Percentiles rank a stretch among this genome's conserved stretches.
Conservation (phyloP, 345 rosid species). For the Litchi chinensis region DNA sequence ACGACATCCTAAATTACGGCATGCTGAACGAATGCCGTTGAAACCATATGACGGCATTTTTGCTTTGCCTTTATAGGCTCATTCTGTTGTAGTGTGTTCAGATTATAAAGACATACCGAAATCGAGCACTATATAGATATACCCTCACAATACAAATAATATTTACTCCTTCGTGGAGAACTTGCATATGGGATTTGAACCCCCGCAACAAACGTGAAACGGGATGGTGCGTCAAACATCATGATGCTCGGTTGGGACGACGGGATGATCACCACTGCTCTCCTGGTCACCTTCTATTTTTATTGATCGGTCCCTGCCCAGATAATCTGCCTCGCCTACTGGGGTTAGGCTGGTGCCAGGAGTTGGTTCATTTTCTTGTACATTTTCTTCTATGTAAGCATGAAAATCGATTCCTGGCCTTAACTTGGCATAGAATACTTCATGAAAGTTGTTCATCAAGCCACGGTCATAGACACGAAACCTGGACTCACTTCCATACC, state of each 20-base stretch:
- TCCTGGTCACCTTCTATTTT: conserved; percentile 53
- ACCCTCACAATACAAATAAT: too few relatives aligned
- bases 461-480: conserved; percentile 37
- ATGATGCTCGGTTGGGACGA: conserved; percentile 46
- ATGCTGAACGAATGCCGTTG: too few relatives aligned
- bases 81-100: too few relatives aligned
- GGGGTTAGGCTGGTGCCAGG: too few relatives aligned
- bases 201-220: too few relatives aligned
- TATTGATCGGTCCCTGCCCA: conserved; percentile 20
- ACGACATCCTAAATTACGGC: too few relatives aligned
- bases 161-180: too few relatives aligned
- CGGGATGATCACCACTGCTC: conserved; percentile 38
- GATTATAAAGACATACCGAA: too few relatives aligned
- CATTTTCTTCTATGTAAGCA: conserved; percentile 28
- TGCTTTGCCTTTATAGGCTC: too few relatives aligned
- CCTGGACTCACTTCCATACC: conserved; percentile 29
- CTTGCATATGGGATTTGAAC: too few relatives aligned
- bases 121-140: too few relatives aligned
- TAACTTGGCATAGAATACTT: conserved; percentile 43
- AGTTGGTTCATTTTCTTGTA: conserved; percentile 18
- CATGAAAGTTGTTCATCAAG: conserved; percentile 43
- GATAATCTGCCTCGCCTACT: conserved; percentile 4
- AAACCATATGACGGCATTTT: too few relatives aligned
- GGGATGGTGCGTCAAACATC: neutral
- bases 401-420: conserved; percentile 40